Conservation (phyloP, 2,329 filamentous ascomycete genomes). For the Diaporthe destruens region DNA sequence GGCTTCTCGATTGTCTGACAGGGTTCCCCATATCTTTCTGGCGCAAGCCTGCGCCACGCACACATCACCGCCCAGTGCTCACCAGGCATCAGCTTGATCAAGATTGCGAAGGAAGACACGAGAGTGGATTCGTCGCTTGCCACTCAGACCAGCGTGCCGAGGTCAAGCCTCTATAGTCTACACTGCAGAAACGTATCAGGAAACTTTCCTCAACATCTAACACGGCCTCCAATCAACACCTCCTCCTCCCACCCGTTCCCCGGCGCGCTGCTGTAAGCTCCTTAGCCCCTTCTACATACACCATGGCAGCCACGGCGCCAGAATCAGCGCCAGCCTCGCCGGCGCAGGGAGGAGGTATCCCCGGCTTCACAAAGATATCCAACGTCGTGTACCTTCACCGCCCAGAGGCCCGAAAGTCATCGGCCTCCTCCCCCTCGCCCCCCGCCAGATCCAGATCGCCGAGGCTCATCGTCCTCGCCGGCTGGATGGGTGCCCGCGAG, state of each 20-base stretch:
- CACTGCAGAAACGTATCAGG: neutral
- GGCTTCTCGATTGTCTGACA: neutral
- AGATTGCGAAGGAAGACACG: slow-evolving; percentile 6
- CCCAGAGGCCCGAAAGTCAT: slow-evolving; percentile 33
- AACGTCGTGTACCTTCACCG: slow-evolving; percentile 29
- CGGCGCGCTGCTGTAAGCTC: neutral
- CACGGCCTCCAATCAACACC: neutral
- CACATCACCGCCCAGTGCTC: neutral
- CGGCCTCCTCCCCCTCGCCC: slow-evolving; percentile 8
- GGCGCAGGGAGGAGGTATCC: slow-evolving; percentile 32
- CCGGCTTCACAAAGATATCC: slow-evolving; percentile 35
- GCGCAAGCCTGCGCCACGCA: neutral
- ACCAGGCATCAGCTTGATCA: neutral
- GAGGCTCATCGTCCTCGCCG: slow-evolving; percentile 60
- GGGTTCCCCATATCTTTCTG: neutral
- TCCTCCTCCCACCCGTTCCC: neutral
- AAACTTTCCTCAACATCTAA: neutral
- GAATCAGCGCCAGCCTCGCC: slow-evolving; percentile 25
- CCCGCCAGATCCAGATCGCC: slow-evolving; percentile 53
- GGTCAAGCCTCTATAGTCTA: neutral
- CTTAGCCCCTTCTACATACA: neutral
- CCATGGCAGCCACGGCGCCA: slow-evolving; percentile 38
- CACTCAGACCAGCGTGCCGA: neutral
- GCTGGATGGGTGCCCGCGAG: slow-evolving; percentile 66
- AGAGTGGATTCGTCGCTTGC: neutral